Evolutionary conservation across 768 basidiomycete genomes (phyloP).

Genomic region (Fibroporia radiculosa): DNA sequence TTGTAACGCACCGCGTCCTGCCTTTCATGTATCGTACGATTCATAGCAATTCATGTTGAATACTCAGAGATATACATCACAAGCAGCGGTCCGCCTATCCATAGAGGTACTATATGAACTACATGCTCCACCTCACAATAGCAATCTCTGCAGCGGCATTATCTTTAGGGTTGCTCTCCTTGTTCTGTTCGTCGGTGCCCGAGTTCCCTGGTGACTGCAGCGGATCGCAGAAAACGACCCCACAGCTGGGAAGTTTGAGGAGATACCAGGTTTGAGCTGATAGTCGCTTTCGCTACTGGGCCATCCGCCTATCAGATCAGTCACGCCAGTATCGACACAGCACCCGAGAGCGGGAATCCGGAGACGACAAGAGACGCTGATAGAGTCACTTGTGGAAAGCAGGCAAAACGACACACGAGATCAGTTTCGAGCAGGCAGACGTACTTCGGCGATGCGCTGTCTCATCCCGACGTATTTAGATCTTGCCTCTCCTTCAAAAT

Average conservation of each 20-base stretch:
- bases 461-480: conserved; percentile 6
- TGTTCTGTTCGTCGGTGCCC: background rate
- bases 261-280: conserved; percentile 17
- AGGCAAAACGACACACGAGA: background rate
- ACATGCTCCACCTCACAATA: background rate
- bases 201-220: background rate
- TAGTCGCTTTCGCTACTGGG: conserved; percentile 25
- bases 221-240: conserved; percentile 17
- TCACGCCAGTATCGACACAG: no score
- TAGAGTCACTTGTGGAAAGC: background rate
- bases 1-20: background rate
- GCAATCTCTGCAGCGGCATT: background rate
- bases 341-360: no score
- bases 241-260: conserved; percentile 22
- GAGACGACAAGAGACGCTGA: background rate
- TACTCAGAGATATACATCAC: background rate
- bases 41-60: background rate
- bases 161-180: background rate
- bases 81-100: background rate
- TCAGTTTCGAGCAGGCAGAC: background rate
- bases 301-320: no score
- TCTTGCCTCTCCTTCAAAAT: no score
- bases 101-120: background rate
- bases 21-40: background rate
- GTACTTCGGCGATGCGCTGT: conserved; percentile 9